These are phyloP conservation scores for Astragalus membranaceus DNA, from an alignment of 306 rosid species.

Conservation along the genomic window DNA sequence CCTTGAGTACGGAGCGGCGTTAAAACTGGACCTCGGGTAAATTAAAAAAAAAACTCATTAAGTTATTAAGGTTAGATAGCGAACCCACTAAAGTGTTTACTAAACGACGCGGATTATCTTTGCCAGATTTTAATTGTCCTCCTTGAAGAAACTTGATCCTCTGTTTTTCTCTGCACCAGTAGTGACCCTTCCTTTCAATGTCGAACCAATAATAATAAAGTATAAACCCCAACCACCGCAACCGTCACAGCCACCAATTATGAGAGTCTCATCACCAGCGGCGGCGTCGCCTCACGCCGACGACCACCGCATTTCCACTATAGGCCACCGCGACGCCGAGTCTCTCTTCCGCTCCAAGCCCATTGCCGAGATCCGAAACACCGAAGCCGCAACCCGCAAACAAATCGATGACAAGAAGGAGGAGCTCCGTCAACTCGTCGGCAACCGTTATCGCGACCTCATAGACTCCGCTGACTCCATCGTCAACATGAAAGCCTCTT, in stretches of 20 bases:
- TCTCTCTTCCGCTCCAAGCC: conserved; percentile 73
- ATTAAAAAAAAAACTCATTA: too few relatives aligned
- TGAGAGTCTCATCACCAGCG: conserved; percentile 31
- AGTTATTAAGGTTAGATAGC: neutral
- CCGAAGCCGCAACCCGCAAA: conserved; percentile 53
- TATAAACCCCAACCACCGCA: conserved; percentile 15
- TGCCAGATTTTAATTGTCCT: neutral
- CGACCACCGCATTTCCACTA: conserved; percentile 33
- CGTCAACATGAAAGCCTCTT: conserved; percentile 70
- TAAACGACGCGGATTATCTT: conserved; percentile 5
- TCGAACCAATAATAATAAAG: neutral
- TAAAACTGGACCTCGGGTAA: too few relatives aligned
- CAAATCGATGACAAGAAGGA: conserved; percentile 93
- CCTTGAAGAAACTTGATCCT: neutral
- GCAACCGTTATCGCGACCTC: conserved; percentile 91
- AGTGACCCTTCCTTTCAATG: conserved; percentile 15
- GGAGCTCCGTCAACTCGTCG: conserved; percentile 97
- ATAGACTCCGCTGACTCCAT: conserved; percentile 96
- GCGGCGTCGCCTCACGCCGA: conserved; percentile 25
- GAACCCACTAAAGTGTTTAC: neutral
- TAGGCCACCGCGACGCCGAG: conserved; percentile 65
- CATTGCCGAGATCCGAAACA: conserved; percentile 80
- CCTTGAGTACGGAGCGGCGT: too few relatives aligned
- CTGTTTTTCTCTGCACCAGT: neutral
- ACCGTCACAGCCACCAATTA: conserved; percentile 15